A percentile compares a stretch with the other conserved stretches of the same genome.
phyloP scores from a whole-genome alignment of 2,329 filamentous ascomycete genomes.

The Chaetomiaceae sp. region DNA sequence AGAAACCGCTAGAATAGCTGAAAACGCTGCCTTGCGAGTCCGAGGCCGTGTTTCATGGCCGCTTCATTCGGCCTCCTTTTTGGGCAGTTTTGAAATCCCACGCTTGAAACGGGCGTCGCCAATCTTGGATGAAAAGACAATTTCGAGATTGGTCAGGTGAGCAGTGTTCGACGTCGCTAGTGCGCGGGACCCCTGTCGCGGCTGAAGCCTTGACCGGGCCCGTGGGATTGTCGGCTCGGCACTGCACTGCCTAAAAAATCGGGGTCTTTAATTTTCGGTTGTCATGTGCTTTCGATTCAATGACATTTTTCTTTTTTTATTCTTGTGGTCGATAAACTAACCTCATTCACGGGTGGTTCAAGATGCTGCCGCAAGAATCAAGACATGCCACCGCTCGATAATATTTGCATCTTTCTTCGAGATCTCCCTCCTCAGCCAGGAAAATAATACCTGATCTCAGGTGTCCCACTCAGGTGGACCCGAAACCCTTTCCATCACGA shows the following conservation, averaged over 20 bases:
- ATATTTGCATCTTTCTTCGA: too few species aligned
- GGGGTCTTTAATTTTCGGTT: too few species aligned
- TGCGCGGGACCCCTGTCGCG: conserved; percentile 8
- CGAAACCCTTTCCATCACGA: not conserved
- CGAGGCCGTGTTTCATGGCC: conserved; percentile 3
- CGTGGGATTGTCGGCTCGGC: not conserved
- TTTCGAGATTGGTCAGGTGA: conserved; percentile 14
- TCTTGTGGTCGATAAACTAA: too few species aligned
- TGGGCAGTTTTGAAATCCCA: conserved; percentile 5
- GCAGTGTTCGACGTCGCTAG: conserved; percentile 5
- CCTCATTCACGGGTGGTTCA: too few species aligned
- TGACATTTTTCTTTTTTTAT: too few species aligned
- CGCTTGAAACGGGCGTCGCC: conserved; percentile 14
- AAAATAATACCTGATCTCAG: too few species aligned
- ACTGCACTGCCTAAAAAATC: too few species aligned
- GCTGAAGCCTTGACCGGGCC: conserved; percentile 7
- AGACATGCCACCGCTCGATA: too few species aligned
- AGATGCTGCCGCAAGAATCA: too few species aligned
- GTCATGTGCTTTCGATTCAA: not conserved
- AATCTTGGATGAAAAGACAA: conserved; percentile 3
- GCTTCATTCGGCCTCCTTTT: not conserved
- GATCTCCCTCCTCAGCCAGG: too few species aligned
- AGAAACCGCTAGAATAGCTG: not conserved
- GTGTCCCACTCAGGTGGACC: conserved; percentile 9
- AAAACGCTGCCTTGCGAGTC: not conserved